Evolutionary conservation across 495 filamentous ascomycete genomes (phyloP).

Genomic region (Chaetomium fimeti): DNA sequence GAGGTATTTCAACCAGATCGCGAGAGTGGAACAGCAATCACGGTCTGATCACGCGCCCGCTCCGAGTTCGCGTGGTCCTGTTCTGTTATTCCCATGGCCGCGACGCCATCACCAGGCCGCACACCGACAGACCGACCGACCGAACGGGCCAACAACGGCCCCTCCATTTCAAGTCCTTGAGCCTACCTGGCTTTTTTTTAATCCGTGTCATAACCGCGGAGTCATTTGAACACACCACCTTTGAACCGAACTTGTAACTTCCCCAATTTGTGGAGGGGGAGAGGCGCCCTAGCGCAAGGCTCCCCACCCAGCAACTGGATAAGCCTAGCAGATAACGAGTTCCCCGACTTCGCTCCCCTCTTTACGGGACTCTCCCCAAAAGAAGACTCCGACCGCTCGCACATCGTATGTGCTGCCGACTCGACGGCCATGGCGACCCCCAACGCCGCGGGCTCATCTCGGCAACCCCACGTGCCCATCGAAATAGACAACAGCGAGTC

Average conservation of each 20-base stretch:
- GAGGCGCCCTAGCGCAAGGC: no score
- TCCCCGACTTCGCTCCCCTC: not conserved
- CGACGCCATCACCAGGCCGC: slow-evolving; percentile 1
- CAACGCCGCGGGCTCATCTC: slow-evolving; percentile 19
- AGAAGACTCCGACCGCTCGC: not conserved
- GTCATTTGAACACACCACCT: not conserved
- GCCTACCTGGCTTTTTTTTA: not conserved
- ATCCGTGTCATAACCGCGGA: not conserved
- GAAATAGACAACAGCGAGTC: not conserved
- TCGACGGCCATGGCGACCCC: slow-evolving; percentile 26
- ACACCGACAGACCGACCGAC: slow-evolving; percentile 1
- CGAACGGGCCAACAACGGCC: not conserved
- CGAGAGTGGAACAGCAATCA: not conserved
- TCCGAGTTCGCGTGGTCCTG: not conserved
- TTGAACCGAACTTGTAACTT: not conserved
- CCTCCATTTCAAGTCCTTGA: not conserved
- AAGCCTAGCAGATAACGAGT: not conserved
- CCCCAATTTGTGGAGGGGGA: no score
- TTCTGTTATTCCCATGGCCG: not conserved
- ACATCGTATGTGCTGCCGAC: slow-evolving; percentile 3
- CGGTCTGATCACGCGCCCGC: not conserved
- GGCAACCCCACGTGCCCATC: slow-evolving; percentile 17
- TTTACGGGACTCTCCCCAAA: not conserved
- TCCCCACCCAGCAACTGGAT: no score
- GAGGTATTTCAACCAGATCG: no score